phyloP scores from a whole-genome alignment of 2,329 filamentous ascomycete genomes.

The Magnaporthiopsis rhizophila region DNA sequence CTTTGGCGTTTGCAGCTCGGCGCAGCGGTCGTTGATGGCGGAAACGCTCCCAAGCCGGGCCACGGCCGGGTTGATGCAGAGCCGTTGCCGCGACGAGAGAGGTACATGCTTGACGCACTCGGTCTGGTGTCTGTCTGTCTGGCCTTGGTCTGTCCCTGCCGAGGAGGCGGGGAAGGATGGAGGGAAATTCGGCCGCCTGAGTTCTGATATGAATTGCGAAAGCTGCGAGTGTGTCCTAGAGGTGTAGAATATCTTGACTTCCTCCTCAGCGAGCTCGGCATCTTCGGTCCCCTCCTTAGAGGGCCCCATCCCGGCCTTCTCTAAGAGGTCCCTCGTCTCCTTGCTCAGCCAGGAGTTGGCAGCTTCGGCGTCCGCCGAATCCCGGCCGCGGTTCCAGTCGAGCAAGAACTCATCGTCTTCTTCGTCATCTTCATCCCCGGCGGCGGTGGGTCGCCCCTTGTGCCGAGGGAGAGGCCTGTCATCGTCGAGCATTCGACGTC shows the following conservation, averaged over 20 bases:
- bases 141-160: background rate
- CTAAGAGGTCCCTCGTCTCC: conserved; percentile 67
- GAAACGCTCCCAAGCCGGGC: conserved; percentile 59
- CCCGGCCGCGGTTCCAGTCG: conserved; percentile 45
- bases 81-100: conserved; percentile 76
- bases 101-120: conserved; percentile 67
- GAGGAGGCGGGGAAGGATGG: conserved; percentile 52
- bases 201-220: conserved; percentile 77
- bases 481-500: conserved; percentile 32
- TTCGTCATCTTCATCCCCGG: conserved; percentile 16
- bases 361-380: background rate
- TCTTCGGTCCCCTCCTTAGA: conserved; percentile 27
- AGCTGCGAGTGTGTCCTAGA: conserved; percentile 90
- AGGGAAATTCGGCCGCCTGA: conserved; percentile 70
- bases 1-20: conserved; percentile 76
- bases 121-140: background rate
- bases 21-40: conserved; percentile 87
- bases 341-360: conserved; percentile 52
- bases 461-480: conserved; percentile 23
- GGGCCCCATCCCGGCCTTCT: conserved; percentile 48
- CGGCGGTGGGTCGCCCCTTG: conserved; percentile 5
- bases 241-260: conserved; percentile 83
- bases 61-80: conserved; percentile 85
- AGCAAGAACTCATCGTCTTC: conserved; percentile 67
- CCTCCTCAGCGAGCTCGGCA: conserved; percentile 46